Base-by-base conservation (phyloP, 106 monocot species). In the Dendrobium catenatum region DNA sequence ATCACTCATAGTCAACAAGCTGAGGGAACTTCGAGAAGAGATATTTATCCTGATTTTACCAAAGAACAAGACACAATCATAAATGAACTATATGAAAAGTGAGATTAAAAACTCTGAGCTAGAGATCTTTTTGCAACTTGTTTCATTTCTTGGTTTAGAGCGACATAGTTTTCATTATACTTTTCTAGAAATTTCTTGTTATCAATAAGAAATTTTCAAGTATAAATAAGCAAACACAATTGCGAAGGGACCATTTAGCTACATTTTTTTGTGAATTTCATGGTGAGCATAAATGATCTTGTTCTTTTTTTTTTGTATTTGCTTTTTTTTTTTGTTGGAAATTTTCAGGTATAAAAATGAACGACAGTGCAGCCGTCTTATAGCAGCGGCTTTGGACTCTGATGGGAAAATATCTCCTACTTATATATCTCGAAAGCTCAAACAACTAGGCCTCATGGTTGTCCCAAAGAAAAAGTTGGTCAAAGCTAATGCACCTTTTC, bases 341-440 rank as follows among this genome's bases (percentile, higher is more conserved):
- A 22, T 27, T 85, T 79, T 68, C 79, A 95, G 93, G 85, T 88
- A 88, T 81, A 91, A 93, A 83, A 86, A 86, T 86, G 93, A 93
- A 55, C 66, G 75, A 20, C 56, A 55, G 49, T 95, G 91, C 78
- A 87, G 80, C 56, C 90, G 77, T 79, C 81, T 89, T 78, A 93
- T 93, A 78, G 89, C 91, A 64, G 84, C 90, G 81, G 83, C 93
- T 79, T 77, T 93, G 58, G 93, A 91, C 68, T 85, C 91, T 67
- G 66, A 87, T 81, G 87, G 88, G 48, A 83, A 85, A 77, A 83
- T 95, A 85, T 86, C 93, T 82, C 78, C 95, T 68, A 68, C 84
- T 82, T 87, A 89, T 73, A 75, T 95, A 27, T 88, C 85, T 82
- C 78, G 81, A 54, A 93, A 89, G 81, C 90, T 93, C 78, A 93